Evolutionary conservation across 768 basidiomycete species (phyloP).

Genomic region (Tulasnella sp.): DNA sequence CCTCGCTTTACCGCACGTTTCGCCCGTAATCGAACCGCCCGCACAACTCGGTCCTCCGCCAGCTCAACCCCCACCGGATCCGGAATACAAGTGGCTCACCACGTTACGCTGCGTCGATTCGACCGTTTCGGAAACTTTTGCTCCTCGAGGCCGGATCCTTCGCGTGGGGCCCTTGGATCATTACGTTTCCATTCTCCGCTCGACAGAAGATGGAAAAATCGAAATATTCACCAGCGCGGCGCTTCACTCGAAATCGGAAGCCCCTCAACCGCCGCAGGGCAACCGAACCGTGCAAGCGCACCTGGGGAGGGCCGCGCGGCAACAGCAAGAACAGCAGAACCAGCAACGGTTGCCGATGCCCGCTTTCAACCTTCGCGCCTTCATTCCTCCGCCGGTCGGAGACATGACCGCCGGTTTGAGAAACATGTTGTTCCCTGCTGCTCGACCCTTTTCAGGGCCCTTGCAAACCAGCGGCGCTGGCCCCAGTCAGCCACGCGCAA

Average conservation of each 20-base stretch:
- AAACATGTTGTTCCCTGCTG: background rate
- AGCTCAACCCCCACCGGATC: background rate
- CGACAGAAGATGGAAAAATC: slow-evolving; percentile 17
- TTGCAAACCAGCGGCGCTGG: background rate
- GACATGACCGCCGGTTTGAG: background rate
- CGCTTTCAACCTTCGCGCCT: background rate
- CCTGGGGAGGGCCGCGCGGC: background rate
- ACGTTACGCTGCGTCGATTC: slow-evolving; percentile 25
- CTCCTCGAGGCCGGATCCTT: background rate
- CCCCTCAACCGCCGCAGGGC: background rate
- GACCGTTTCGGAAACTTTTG: background rate
- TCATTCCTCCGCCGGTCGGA: background rate
- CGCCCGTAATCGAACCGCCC: background rate
- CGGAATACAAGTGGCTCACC: slow-evolving; percentile 20
- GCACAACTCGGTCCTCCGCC: background rate
- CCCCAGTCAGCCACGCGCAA: background rate
- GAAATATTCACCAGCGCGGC: slow-evolving; percentile 25
- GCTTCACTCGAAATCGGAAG: slow-evolving; percentile 11
- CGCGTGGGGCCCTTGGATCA: slow-evolving; percentile 16
- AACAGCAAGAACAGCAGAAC: slow-evolving; percentile 6
- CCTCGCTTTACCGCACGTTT: background rate
- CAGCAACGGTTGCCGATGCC: slow-evolving; percentile 1
- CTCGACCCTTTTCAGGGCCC: background rate
- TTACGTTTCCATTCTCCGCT: slow-evolving; percentile 11
- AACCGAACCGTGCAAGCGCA: background rate